These are phyloP conservation scores for Parascedosporium putredinis DNA, from an alignment of 2,329 filamentous ascomycete genomes.

Conservation along the genomic window DNA sequence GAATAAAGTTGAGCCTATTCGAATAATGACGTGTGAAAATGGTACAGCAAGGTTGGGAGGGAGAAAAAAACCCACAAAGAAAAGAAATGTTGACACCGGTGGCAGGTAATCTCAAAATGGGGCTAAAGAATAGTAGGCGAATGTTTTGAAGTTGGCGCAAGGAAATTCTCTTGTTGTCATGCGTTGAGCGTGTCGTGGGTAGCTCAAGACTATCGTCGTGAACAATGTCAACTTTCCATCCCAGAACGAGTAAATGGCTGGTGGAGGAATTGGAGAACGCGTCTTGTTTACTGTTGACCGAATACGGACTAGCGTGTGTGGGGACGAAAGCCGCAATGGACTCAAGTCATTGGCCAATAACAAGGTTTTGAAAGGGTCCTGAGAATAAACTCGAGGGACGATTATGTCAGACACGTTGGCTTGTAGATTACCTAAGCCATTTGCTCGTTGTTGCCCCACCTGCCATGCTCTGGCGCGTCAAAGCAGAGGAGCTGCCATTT, in stretches of 20 bases:
- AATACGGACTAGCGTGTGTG: conserved; percentile 22
- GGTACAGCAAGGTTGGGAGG: no score
- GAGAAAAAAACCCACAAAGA: no score
- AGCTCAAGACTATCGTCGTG: neutral
- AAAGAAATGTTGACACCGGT: neutral
- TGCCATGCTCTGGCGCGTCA: no score
- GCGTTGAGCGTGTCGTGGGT: neutral
- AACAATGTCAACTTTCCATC: neutral
- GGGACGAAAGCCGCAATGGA: no score
- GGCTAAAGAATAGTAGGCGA: neutral
- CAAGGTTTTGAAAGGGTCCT: no score
- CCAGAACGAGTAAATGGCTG: neutral
- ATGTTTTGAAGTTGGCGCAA: neutral
- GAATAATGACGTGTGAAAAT: neutral
- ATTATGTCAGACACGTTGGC: no score
- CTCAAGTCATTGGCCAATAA: no score
- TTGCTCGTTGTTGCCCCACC: no score
- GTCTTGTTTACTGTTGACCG: conserved; percentile 32
- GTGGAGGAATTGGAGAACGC: conserved; percentile 9
- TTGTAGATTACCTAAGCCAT: no score
- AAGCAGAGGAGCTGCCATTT: no score
- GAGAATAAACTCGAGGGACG: no score
- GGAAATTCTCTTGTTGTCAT: neutral
- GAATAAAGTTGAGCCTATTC: neutral
- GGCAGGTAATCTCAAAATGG: neutral